Evolutionary conservation across 164 flowering plant genomes (phyloP).

Genomic region (Macadamia integrifolia): DNA sequence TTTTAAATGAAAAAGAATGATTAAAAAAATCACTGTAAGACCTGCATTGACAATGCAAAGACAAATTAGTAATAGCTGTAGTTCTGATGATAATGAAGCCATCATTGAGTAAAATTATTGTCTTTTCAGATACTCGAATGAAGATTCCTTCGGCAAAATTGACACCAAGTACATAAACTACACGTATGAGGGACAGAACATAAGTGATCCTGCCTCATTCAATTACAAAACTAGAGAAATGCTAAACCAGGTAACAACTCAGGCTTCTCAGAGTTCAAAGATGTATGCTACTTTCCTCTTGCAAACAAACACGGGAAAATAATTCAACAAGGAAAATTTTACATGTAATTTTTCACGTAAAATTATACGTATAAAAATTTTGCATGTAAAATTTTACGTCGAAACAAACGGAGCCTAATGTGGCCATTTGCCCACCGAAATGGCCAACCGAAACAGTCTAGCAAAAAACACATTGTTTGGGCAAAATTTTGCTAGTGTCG

Average conservation of each 20-base stretch:
- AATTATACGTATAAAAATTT: too few species aligned
- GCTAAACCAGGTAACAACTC: neutral
- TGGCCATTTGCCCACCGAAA: too few species aligned
- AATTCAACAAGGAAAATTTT: too few species aligned
- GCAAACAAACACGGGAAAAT: too few species aligned
- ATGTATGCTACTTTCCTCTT: neutral
- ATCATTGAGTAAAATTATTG: conserved; percentile 28
- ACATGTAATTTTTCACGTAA: too few species aligned
- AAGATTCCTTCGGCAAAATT: neutral
- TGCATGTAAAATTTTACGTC: too few species aligned
- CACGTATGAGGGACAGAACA: neutral
- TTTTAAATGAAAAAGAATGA: too few species aligned
- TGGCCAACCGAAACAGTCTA: too few species aligned
- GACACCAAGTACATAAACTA: neutral
- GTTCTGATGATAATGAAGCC: conserved; percentile 13
- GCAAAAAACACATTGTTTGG: too few species aligned
- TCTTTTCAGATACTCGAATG: conserved; percentile 15
- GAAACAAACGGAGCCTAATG: too few species aligned
- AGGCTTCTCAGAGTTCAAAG: neutral
- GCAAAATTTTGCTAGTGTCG: too few species aligned
- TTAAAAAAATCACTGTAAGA: conserved; percentile 3
- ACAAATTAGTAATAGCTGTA: conserved; percentile 4
- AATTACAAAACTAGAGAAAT: neutral
- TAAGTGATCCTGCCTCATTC: neutral
- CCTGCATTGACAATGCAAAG: conserved; percentile 14